Percentiles rank a stretch among this genome's conserved stretches.
phyloP scores from a whole-genome alignment of 2,329 filamentous ascomycete species.

The Penicillium concentricum region DNA sequence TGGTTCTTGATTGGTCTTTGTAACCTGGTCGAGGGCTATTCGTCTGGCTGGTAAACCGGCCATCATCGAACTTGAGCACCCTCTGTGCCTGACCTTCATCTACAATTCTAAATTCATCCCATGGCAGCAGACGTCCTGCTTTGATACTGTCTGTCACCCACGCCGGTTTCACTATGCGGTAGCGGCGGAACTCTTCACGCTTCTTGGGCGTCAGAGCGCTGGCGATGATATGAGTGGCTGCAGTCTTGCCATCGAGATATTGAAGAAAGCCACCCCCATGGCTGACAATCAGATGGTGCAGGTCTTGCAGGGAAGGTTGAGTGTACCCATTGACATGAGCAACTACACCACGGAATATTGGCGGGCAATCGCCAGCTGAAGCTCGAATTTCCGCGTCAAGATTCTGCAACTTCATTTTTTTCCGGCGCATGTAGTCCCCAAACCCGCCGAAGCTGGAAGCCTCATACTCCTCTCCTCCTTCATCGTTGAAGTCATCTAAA shows the following conservation, averaged over 20 bases:
- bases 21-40: conserved; percentile 66
- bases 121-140: conserved; percentile 77
- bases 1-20: conserved; percentile 74
- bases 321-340: conserved; percentile 95
- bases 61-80: conserved; percentile 64
- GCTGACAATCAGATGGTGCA: conserved; percentile 82
- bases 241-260: conserved; percentile 91
- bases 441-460: conserved; percentile 86
- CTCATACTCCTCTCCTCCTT: conserved; percentile 88
- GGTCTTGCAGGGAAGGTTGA: conserved; percentile 83
- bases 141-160: conserved; percentile 91
- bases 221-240: conserved; percentile 93
- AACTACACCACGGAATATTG: conserved; percentile 87
- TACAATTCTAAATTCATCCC: conserved; percentile 80
- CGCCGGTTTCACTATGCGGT: conserved; percentile 88
- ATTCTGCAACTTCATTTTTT: conserved; percentile 97
- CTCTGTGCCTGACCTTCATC: conserved; percentile 83
- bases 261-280: conserved; percentile 95
- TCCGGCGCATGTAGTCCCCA: conserved; percentile 85
- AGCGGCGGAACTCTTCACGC: conserved; percentile 78
- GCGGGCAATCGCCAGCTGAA: conserved; percentile 66
- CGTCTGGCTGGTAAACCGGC: conserved; percentile 65
- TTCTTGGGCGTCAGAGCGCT: conserved; percentile 91
- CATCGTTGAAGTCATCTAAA: conserved; percentile 69
- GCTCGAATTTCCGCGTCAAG: conserved; percentile 79